Evolutionary conservation across 148 eudicot genomes (phyloP), one percentile per base, ranked within the genome.

Genomic region (Rhododendron vialii): DNA sequence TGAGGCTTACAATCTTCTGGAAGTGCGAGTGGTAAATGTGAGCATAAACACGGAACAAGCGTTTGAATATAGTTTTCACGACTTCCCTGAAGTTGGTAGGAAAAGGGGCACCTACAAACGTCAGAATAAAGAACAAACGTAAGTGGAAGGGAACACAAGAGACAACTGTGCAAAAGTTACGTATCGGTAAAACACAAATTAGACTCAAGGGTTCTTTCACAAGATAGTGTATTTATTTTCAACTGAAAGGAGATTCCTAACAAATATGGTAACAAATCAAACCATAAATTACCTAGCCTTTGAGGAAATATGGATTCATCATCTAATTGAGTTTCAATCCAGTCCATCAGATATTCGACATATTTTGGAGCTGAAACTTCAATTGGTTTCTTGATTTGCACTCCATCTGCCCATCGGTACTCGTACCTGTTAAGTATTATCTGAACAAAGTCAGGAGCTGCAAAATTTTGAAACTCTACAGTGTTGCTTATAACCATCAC

Each of bases 301-400:
- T 97, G 99, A 83, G 99, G 99, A 83, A 97, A 97, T 87, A 95
- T 87, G 85, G 99, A 94, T 88, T 97, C 99, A 87, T 95, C 96
- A 80, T 97, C 99, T 84, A 97, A 86, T 91, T 95, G 99, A 48
- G 98, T 82, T 89, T 97, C 99, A 84, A 97, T 93, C 99, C 99
- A 97, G 86, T 95, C 98, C 99, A 97, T 97, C 90, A 97, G 85
- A 85, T 93, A 97, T 89, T 97, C 99, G 4, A 94, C 98, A 89
- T 97, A 95, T 89, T 94, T 97, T 85, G 99, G 99, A 79, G 99
- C 99, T 45, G 99, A 95, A 89, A 97, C 99, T 88, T 95, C 98
- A 79, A 97, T 97, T 33, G 99, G 98, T 88, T 97, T 97, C 94
- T 97, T 97, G 88, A 95, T 97, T 86, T 89, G 93, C 80, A 97